Base-by-base conservation (phyloP, 495 filamentous ascomycete genomes). In the Trichoderma parareesei region DNA sequence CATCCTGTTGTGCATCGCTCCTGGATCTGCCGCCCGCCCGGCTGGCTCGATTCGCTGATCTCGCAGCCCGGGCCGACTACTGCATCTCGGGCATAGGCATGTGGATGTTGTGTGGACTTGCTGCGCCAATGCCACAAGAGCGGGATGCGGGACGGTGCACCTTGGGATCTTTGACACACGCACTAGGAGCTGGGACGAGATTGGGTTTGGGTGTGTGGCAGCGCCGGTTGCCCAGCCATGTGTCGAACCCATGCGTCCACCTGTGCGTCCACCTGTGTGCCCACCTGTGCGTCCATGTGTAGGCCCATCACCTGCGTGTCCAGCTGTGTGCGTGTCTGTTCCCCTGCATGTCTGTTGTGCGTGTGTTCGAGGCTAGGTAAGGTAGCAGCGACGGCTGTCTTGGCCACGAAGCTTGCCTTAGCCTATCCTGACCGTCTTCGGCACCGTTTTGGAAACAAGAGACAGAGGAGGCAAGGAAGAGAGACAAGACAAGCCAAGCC, bases 121-220 rank as follows among this genome's bases (percentile, higher is more conserved):
- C 53, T 37, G 53, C 53, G 18, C 53, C 53, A 57, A 57, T 57
- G 53, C 33, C 37, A 35, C 13, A 16, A 35, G 20, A 14, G 53
- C 53, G 27, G 53, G 27, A 57, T 57, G 53, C 53, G 53, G 53
- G 53, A 57, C 53, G 53, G 33, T 35, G 53, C 53, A 37, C 27
- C 20, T 57, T 18, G 35, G 27, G 20, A 37, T 37, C 53, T 37
- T 57, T 57, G 53, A 57, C 53, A 57, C 20, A 35, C 33, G 33
- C 33, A 57, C 53, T 57, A 37, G 33, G 13, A 13, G 53, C 20
- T 14, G 33, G 20, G 53, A 37, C 53, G 33, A 57, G 18, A 27
- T 35, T 57, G 53, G 53, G 27, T 57, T 49, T 57, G 53, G 27
- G 53, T 33, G 20, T 33, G 20, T 57, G 53, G 53, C 53, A 9